Base-by-base conservation (phyloP, 441 rosid genomes). In the Cnidoscolus chayamansa region DNA sequence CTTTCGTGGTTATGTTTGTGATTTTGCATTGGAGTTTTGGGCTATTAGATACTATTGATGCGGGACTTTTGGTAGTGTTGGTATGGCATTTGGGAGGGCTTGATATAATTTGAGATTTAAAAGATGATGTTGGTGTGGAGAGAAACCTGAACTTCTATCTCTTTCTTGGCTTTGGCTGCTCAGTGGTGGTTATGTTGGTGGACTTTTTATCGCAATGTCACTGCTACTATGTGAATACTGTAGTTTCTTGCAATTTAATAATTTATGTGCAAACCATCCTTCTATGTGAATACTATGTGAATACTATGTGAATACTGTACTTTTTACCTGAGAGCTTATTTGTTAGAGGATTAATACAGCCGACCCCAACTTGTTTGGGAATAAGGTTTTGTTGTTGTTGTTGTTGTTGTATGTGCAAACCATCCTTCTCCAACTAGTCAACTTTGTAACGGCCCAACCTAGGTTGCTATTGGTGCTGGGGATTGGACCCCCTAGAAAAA, bases 341-440 rank as follows among this genome's bases (percentile, higher is more conserved):
- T 25, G 25, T 25, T 25, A 25, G 25, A 25, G 25, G 25, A 25
- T 25, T 25, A 25, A 25, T 25, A 25, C 25, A 25, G 25, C 25
- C 25, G 25, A 25, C 25, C 25, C 25, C 25, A 25, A 25, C 25
- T 25, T 25, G 25, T 25, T 25, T 25, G 25, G 25, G 25, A 25
- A 25, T 25, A 25, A 25, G 25, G 25, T 25, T 25, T 25, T 25
- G 25, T 25, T 25, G 25, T 25, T 25, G 25, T 25, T 25, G 25
- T 25, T 25, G 25, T 25, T 25, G 25, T 25, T 25, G 25, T 95
- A 87, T 10, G 88, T 88, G 78, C 97, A 89, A 64, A 93, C 90
- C 49, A 94, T 90, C 80, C 88, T 84, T 81, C 88, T 85, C 87
- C 96, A 88, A 4, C 91, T 90, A 47, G 83, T 86, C 80, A 93